phyloP scores from a whole-genome alignment of 2,329 filamentous ascomycete species.

The Trichoderma oligosporum region DNA sequence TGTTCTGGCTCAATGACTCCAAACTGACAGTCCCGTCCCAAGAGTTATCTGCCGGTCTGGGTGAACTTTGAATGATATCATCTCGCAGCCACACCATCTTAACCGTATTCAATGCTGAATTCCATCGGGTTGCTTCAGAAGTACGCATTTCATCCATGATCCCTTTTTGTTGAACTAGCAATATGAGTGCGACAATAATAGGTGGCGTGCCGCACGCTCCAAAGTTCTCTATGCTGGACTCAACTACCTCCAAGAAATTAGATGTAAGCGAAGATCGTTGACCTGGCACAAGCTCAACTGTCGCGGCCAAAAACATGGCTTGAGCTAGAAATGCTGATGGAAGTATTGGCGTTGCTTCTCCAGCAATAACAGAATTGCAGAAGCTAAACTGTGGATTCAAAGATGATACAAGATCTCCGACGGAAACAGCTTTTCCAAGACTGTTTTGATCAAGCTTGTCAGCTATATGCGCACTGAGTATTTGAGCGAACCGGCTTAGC shows the following conservation, averaged over 20 bases:
- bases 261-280: constrained; percentile 12
- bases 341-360: not conserved
- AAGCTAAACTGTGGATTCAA: constrained; percentile 13
- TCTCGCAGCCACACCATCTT: constrained; percentile 1
- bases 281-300: constrained; percentile 8
- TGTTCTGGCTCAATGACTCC: not conserved
- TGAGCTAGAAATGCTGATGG: constrained; percentile 8
- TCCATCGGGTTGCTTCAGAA: constrained; percentile 11
- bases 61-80: not conserved
- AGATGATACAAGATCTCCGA: constrained; percentile 7
- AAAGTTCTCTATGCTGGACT: constrained; percentile 11
- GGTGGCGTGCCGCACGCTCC: constrained; percentile 8
- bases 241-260: constrained; percentile 10
- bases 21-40: not conserved
- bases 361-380: constrained; percentile 12
- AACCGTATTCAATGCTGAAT: not conserved
- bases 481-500: constrained; percentile 4
- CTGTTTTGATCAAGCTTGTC: not conserved
- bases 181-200: constrained; percentile 4
- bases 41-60: not conserved
- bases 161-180: constrained; percentile 7
- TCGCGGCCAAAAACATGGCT: constrained; percentile 10
- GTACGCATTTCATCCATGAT: constrained; percentile 5
- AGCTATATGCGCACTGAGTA: not conserved
- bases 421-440: not conserved